A percentile compares a stretch with the other conserved stretches of the same genome.
phyloP scores from a whole-genome alignment of 306 rosid species.

The Cucumis sativus region DNA sequence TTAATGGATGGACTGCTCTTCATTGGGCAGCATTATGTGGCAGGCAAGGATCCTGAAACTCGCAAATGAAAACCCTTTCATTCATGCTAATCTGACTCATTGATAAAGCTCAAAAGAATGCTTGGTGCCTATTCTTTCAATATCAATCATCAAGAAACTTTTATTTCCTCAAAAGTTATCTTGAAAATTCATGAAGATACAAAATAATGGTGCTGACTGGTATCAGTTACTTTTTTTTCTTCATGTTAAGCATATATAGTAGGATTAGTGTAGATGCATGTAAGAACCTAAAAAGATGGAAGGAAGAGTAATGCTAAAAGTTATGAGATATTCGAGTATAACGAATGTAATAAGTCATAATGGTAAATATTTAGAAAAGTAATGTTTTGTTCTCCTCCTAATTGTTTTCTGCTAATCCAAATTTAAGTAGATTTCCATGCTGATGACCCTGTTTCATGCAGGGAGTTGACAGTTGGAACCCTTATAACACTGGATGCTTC shows the following conservation, averaged over 20 bases:
- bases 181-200: background rate
- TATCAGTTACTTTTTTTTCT: background rate
- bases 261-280: background rate
- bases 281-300: conserved; percentile 1
- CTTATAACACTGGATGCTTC: conserved; percentile 55
- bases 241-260: background rate
- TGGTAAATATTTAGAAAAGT: background rate
- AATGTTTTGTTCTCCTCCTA: background rate
- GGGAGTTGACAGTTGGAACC: conserved; percentile 63
- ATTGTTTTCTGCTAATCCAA: background rate
- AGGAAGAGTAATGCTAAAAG: background rate
- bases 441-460: conserved; percentile 20
- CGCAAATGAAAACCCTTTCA: background rate
- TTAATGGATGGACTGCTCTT: conserved; percentile 83
- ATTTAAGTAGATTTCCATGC: conserved; percentile 3
- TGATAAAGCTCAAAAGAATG: background rate
- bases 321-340: background rate
- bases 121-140: background rate
- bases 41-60: conserved; percentile 41
- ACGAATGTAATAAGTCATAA: background rate
- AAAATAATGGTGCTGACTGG: background rate
- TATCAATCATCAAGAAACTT: background rate
- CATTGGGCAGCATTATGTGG: conserved; percentile 91
- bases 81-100: background rate
- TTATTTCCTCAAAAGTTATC: background rate